Conservation (phyloP, 345 rosid genomes). For the Camelina laxa region DNA sequence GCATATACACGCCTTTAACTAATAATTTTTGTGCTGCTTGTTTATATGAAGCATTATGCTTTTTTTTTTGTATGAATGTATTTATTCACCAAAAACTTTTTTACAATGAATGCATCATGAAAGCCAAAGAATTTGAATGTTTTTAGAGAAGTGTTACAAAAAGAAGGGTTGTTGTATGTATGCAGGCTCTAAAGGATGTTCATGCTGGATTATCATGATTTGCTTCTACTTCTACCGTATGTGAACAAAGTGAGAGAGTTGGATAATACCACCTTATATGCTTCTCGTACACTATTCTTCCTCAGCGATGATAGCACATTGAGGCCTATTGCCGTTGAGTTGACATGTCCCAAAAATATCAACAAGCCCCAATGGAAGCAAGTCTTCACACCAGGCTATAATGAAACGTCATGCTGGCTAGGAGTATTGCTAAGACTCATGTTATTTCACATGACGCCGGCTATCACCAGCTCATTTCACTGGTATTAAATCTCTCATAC, state of each 20-base stretch:
- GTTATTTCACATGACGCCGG: conserved; percentile 66
- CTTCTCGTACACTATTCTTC: conserved; percentile 71
- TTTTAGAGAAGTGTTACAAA: no score
- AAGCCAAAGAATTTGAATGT: no score
- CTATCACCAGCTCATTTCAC: conserved; percentile 71
- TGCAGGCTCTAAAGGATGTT: conserved; percentile 41
- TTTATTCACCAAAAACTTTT: no score
- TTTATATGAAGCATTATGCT: no score
- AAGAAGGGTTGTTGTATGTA: no score
- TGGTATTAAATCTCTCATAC: no score
- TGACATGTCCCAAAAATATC: conserved; percentile 57
- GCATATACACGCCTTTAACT: no score
- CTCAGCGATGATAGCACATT: conserved; percentile 56
- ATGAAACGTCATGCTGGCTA: conserved; percentile 63
- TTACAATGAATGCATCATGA: background rate
- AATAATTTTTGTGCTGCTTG: no score
- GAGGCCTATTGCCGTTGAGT: conserved; percentile 68
- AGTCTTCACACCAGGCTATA: conserved; percentile 50
- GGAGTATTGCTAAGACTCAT: conserved; percentile 82
- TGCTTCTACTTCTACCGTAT: conserved; percentile 58
- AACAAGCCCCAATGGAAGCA: conserved; percentile 71
- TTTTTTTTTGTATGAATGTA: no score
- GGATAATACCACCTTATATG: conserved; percentile 58
- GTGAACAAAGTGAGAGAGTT: conserved; percentile 65
- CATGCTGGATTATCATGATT: conserved; percentile 45